Evolutionary conservation across 164 flowering plant genomes (phyloP).

Genomic region (Saururus chinensis): DNA sequence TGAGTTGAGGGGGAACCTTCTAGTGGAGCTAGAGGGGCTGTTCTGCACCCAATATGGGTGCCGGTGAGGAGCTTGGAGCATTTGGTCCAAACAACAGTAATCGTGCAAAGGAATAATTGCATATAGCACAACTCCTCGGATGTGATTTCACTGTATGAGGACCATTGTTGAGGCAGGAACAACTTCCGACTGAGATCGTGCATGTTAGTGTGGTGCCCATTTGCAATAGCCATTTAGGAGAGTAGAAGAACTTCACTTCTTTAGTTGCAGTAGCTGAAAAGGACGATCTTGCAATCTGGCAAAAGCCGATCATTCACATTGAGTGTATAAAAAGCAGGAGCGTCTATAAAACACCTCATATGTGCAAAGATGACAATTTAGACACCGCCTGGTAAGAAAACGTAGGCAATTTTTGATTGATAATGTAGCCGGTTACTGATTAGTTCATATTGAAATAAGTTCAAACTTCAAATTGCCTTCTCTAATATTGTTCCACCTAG

Average conservation of each 20-base stretch:
- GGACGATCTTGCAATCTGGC: slow-evolving; percentile 74
- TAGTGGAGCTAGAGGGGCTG: slow-evolving; percentile 47
- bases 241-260: too few relatives aligned
- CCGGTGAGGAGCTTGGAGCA: slow-evolving; percentile 47
- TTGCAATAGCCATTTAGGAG: neutral
- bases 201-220: slow-evolving; percentile 37
- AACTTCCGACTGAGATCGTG: slow-evolving; percentile 64
- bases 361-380: slow-evolving; percentile 68
- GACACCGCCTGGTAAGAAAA: slow-evolving; percentile 68
- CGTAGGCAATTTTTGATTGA: too few relatives aligned
- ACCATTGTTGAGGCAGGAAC: slow-evolving; percentile 64
- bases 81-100: slow-evolving; percentile 52
- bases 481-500: slow-evolving; percentile 52
- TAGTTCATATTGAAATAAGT: too few relatives aligned
- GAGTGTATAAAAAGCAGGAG: slow-evolving; percentile 45
- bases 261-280: slow-evolving; percentile 70
- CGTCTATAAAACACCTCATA: slow-evolving; percentile 44
- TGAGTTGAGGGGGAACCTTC: slow-evolving; percentile 33
- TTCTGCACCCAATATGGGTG: slow-evolving; percentile 42
- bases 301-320: slow-evolving; percentile 83
- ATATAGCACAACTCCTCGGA: slow-evolving; percentile 48
- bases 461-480: too few relatives aligned
- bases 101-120: slow-evolving; percentile 52
- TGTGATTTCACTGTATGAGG: slow-evolving; percentile 48
- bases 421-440: too few relatives aligned